Evolutionary conservation across 2,329 filamentous ascomycete species (phyloP), one percentile per base, ranked within the genome.

Genomic region (Claviceps sp.): DNA sequence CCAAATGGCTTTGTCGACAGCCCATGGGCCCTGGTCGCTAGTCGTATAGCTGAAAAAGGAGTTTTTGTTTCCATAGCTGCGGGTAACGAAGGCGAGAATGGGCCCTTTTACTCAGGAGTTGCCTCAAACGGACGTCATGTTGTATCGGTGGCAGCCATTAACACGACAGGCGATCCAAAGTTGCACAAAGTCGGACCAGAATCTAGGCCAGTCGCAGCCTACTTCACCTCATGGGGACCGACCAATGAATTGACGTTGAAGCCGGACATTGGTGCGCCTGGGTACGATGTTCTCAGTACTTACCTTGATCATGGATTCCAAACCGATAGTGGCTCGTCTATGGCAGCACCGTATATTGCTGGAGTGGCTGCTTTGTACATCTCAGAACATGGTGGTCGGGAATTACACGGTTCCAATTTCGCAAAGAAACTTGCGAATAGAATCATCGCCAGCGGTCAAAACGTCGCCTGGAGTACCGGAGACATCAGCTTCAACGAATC

Each of bases 281-380:
- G 76, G 13, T 70, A 69, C 48, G 63, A 70, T 34, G 76, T 80
- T 47, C 65, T 75, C 51, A 76, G 72, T 44, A 78, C 75, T 2
- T 72, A 70, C 45, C 67, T 70, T 1, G 62, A 70, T 24, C 64
- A 65, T 24, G 57, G 54, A 9, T 80, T 76, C 55, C 68, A 68
- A 14, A 64, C 73, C 6, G 63, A 74, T 51, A 73, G 69, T 45
- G 77, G 77, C 45, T 80, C 78, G 0, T 78, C 74, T 1, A 79
- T 81, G 77, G 72, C 76, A 1, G 72, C 72, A 5, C 76, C 76
- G 0, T 76, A 77, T 53, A 66, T 77, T 24, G 74, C 76, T 40
- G 76, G 74, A 14, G 64, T 75, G n/a, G 72, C 71, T 3, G 72
- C 72, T 6, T 60, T 76, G 26, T 74, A 70, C 55, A 66, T 74